Percentiles rank a stretch among this genome's conserved stretches.
Conservation (phyloP, 1,284 basidiomycete species). For the Rhodofomes roseus region DNA sequence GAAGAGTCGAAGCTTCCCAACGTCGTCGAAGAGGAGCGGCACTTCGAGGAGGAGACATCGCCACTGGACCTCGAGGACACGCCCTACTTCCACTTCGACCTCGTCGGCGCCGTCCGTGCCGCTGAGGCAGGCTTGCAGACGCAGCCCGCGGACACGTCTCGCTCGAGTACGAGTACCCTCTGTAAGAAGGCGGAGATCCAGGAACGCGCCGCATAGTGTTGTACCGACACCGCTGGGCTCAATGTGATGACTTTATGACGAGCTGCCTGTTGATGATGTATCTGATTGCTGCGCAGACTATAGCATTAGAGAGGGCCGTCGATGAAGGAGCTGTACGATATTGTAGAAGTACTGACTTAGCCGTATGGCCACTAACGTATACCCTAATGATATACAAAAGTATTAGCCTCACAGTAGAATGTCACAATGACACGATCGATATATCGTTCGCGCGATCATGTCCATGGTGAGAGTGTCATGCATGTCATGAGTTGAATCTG, state of each 20-base stretch:
- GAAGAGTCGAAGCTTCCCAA: conserved; percentile 17
- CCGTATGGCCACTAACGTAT: not conserved
- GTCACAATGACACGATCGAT: too few species aligned
- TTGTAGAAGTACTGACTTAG: not conserved
- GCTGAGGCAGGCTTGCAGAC: conserved; percentile 44
- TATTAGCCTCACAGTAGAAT: not conserved
- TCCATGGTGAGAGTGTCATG: too few species aligned
- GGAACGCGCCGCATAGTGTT: not conserved
- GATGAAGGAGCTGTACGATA: not conserved
- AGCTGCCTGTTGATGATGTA: not conserved
- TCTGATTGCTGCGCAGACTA: not conserved
- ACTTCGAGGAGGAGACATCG: conserved; percentile 23
- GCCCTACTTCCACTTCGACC: conserved; percentile 87
- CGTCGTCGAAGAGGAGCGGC: conserved; percentile 5
- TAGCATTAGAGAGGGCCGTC: not conserved
- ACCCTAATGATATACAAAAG: not conserved
- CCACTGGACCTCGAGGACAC: conserved; percentile 55
- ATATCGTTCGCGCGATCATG: too few species aligned
- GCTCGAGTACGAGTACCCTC: conserved; percentile 11
- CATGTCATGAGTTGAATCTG: not conserved
- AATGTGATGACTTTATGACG: not conserved
- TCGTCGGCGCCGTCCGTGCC: conserved; percentile 67
- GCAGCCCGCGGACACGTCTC: not conserved
- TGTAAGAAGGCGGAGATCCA: not conserved
- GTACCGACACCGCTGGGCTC: not conserved